Conservation (phyloP, 2,329 filamentous ascomycete species). For the Aphanocladium album region DNA sequence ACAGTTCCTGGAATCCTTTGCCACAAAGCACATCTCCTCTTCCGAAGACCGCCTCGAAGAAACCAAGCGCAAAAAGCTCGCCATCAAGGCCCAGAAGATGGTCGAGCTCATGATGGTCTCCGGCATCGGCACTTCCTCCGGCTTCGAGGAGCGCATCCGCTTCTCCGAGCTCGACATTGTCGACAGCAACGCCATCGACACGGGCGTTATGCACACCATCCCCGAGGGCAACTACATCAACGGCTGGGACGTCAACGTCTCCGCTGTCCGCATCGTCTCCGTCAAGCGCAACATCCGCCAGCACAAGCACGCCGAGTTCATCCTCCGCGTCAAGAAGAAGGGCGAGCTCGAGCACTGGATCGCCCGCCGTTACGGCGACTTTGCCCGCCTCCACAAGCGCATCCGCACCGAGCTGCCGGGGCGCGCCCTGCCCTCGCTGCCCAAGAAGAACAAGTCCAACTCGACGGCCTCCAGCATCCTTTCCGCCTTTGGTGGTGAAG, state of each 20-base stretch:
- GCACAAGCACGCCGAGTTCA: constrained; percentile 90
- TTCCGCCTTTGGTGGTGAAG: constrained; percentile 47
- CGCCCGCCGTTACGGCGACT: constrained; percentile 83
- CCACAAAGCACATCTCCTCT: constrained; percentile 93
- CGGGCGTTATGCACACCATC: constrained; percentile 77
- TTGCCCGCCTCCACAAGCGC: constrained; percentile 71
- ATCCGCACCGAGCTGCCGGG: constrained; percentile 83
- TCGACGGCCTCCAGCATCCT: constrained; percentile 59
- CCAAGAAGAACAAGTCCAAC: constrained; percentile 84
- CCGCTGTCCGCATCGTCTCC: constrained; percentile 74
- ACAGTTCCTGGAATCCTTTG: constrained; percentile 94
- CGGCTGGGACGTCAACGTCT: constrained; percentile 95
- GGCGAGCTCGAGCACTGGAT: constrained; percentile 73
- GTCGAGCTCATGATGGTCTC: constrained; percentile 99
- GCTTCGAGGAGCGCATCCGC: constrained; percentile 93
- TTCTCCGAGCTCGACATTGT: constrained; percentile 98
- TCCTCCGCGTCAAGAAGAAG: constrained; percentile 77
- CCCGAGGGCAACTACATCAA: constrained; percentile 91
- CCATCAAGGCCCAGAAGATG: constrained; percentile 87
- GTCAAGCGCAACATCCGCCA: constrained; percentile 83
- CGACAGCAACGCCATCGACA: constrained; percentile 86
- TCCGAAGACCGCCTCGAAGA: constrained; percentile 95
- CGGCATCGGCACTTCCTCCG: constrained; percentile 88
- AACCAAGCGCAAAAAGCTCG: constrained; percentile 89
- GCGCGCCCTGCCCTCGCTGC: constrained; percentile 79